Percentiles rank a stretch among this genome's conserved stretches.
phyloP scores from a whole-genome alignment of 2,329 filamentous ascomycete genomes.

The Arthrinium puccinioides region DNA sequence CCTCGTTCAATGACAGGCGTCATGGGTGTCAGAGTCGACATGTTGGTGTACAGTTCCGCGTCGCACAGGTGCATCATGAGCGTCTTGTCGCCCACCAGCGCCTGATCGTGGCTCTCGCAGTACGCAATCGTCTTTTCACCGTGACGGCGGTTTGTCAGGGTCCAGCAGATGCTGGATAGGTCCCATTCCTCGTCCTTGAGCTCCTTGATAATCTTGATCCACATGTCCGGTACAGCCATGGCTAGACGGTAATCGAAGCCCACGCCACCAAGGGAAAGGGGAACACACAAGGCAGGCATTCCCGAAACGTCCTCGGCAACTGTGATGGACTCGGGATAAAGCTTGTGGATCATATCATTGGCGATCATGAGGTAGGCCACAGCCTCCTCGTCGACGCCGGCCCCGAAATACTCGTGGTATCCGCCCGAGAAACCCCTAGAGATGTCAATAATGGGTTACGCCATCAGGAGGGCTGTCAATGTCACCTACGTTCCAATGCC shows the following conservation, averaged over 20 bases:
- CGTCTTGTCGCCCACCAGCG: conserved; percentile 92
- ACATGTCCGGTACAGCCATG: conserved; percentile 98
- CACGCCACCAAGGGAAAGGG: conserved; percentile 78
- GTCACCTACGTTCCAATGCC: conserved; percentile 83
- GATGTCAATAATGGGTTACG: conserved; percentile 14
- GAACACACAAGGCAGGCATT: conserved; percentile 93
- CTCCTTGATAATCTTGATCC: conserved; percentile 98
- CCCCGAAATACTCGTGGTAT: conserved; percentile 96
- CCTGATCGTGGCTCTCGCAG: conserved; percentile 94
- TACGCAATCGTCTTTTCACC: conserved; percentile 99
- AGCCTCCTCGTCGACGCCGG: conserved; percentile 83
- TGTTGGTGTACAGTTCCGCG: conserved; percentile 94
- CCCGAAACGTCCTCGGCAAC: conserved; percentile 96
- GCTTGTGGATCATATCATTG: conserved; percentile 88
- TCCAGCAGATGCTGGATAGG: conserved; percentile 76
- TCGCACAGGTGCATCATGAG: conserved; percentile 98
- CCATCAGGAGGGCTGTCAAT: not conserved
- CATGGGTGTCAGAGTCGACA: conserved; percentile 78
- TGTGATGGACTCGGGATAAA: conserved; percentile 84
- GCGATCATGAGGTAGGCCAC: conserved; percentile 93
- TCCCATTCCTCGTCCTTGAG: conserved; percentile 89
- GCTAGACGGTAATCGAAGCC: conserved; percentile 96
- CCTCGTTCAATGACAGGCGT: conserved; percentile 87
- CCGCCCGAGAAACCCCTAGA: conserved; percentile 86
- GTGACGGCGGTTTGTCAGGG: conserved; percentile 84